phyloP scores from a whole-genome alignment of 2,329 filamentous ascomycete genomes.

The Stagonosporopsis cucurbitacearum region DNA sequence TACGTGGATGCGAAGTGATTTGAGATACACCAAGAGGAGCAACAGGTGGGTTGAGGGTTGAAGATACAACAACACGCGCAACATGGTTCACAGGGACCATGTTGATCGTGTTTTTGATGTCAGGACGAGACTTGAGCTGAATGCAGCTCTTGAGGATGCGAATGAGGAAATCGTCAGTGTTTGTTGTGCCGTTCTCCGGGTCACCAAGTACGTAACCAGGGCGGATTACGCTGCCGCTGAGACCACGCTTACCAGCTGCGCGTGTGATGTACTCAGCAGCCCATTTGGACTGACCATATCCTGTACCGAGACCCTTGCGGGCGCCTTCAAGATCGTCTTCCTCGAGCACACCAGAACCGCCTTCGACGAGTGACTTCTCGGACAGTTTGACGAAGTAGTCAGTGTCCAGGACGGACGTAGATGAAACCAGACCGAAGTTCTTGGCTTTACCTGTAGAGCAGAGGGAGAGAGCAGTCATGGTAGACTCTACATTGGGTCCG shows the following conservation, averaged over 20 bases:
- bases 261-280: slow-evolving; percentile 74
- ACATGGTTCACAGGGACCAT: slow-evolving; percentile 87
- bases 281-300: slow-evolving; percentile 94
- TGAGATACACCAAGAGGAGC: slow-evolving; percentile 69
- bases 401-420: slow-evolving; percentile 81
- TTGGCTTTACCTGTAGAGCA: slow-evolving; percentile 81
- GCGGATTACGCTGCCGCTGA: slow-evolving; percentile 78
- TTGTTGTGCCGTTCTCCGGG: slow-evolving; percentile 68
- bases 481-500: slow-evolving; percentile 79
- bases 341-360: slow-evolving; percentile 73
- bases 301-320: slow-evolving; percentile 76
- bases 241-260: slow-evolving; percentile 78
- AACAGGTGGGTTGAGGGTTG: slow-evolving; percentile 69
- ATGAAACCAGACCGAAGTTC: slow-evolving; percentile 80
- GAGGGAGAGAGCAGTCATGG: slow-evolving; percentile 75
- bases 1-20: slow-evolving; percentile 78
- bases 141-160: slow-evolving; percentile 87
- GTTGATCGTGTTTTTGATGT: slow-evolving; percentile 87
- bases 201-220: slow-evolving; percentile 87
- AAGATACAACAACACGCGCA: slow-evolving; percentile 76
- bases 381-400: slow-evolving; percentile 81
- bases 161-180: slow-evolving; percentile 90
- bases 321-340: slow-evolving; percentile 80
- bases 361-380: slow-evolving; percentile 64
- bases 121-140: slow-evolving; percentile 75